Evolutionary conservation across 2,329 filamentous ascomycete genomes (phyloP), one percentile per base, ranked within the genome.

Genomic region (Scedosporium aurantiacum): DNA sequence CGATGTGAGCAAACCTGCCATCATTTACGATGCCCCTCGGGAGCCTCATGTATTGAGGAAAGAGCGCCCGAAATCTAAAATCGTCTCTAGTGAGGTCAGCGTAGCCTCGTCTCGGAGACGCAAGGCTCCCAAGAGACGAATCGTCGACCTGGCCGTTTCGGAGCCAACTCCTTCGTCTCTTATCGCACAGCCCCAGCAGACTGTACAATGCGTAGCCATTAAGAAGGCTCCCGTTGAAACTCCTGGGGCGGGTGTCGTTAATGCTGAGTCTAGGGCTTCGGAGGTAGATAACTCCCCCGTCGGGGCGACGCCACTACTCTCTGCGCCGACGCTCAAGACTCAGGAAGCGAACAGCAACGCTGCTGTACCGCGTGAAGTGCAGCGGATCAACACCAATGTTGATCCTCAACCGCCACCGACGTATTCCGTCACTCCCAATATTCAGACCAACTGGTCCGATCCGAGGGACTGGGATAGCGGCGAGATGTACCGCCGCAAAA

Each of bases 401-500:
- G 64, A 73, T 14, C 69, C 73, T 3, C 70, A 73, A 56, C 64
- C 73, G 21, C 67, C 72, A 14, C 65, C 70, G 37, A 65, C 69
- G 32, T 71, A 74, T 45, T 52, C 54, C 23, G 21, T 28, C 14
- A 28, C 59, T 4, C 47, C 59, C 8, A 50, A 61, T n/a, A 41
- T 23, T 8, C 54, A 58, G 54, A 41, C 54, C 27, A 55, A 40
- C 28, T 61, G 60, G 76, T 72, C 71, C 27, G 75, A 77, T 12
- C 65, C 75, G 4, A 75, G 79, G 55, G 81, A 88, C 63, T 90
- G 86, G 82, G 84, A 85, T 63, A 83, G 84, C 63, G 88, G 88
- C 60, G 90, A 94, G 68, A 78, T 90, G 6, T 97, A 96, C 73
- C 85, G 89, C 62, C 89, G 89, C 71, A 94, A 94, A 73, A 88